phyloP scores from a whole-genome alignment of 306 rosid species.

The Betula pendula region DNA sequence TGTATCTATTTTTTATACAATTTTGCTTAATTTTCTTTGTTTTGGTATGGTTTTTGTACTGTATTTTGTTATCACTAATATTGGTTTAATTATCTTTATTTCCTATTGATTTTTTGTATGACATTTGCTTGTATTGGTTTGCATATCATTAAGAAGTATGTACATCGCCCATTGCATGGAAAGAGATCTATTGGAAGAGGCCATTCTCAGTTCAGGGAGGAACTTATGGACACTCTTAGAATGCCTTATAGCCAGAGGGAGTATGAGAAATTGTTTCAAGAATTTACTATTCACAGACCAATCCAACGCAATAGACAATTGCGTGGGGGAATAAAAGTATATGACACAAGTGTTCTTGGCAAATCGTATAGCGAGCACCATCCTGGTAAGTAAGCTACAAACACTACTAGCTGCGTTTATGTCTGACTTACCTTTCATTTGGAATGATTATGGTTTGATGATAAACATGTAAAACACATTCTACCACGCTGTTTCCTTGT shows the following conservation, averaged over 20 bases:
- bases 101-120: neutral
- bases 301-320: neutral
- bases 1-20: neutral
- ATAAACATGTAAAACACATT: neutral
- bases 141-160: neutral
- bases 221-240: neutral
- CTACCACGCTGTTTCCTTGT: neutral
- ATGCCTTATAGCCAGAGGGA: neutral
- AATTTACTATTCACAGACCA: neutral
- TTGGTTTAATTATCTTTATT: neutral
- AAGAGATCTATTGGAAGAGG: neutral
- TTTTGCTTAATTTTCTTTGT: neutral
- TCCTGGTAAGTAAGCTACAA: neutral
- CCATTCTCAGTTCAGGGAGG: neutral
- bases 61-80: neutral
- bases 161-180: neutral
- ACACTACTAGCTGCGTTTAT: neutral
- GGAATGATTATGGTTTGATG: constrained; percentile 1
- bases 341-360: neutral
- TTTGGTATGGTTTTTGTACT: neutral
- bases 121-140: neutral
- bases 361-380: neutral
- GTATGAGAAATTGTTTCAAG: neutral
- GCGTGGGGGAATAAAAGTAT: constrained; percentile 1
- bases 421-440: neutral